Evolutionary conservation across 2,329 filamentous ascomycete genomes (phyloP), one percentile per base, ranked within the genome.

Genomic region (Diaporthe ampelina): DNA sequence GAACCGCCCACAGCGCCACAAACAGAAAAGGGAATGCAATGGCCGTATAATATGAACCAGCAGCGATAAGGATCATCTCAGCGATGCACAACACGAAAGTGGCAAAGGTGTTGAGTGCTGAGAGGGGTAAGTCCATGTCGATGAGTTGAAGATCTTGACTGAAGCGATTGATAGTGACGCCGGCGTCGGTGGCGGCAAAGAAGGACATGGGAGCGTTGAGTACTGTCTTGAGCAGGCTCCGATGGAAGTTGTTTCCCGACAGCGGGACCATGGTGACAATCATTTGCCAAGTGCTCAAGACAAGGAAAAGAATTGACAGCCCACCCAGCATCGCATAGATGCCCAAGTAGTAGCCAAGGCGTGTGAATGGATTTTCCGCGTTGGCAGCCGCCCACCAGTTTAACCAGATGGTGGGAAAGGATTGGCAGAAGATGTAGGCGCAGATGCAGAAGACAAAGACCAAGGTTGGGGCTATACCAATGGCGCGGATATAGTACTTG

Each of bases 371-470:
- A 29, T 81, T 76, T 0, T 77, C 63, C 4, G 81, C 79, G 58
- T 85, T 86, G 56, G 82, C 84, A 68, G 85, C 82, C 0, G 86
- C 82, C 87, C 85, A 89, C 79, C 86, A 85, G 73, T 87, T 84
- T 7, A 88, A 81, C 87, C 86, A 88, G 5, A 88, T 69, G 63
- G 75, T 43, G 74, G 74, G 48, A 69, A 52, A 59, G 17, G 58
- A 26, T 4, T 32, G n/a, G 74, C 73, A 78, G 48, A 79, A 78
- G 19, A 79, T 76, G 48, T 78, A 79, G 29, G 74, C 77, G 24
- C 73, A 56, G 56, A 79, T 78, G 24, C 76, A 76, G 13, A 76
- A 5, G 7, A 75, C 70, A 63, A 79, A 79, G 26, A 78, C 37
- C n/a, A 61, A 17, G n/a, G 58, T 61, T 19, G 58, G 58, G 37